Conservation (phyloP, 2,329 filamentous ascomycete species). For the Pseudogymnoascus sp. region DNA sequence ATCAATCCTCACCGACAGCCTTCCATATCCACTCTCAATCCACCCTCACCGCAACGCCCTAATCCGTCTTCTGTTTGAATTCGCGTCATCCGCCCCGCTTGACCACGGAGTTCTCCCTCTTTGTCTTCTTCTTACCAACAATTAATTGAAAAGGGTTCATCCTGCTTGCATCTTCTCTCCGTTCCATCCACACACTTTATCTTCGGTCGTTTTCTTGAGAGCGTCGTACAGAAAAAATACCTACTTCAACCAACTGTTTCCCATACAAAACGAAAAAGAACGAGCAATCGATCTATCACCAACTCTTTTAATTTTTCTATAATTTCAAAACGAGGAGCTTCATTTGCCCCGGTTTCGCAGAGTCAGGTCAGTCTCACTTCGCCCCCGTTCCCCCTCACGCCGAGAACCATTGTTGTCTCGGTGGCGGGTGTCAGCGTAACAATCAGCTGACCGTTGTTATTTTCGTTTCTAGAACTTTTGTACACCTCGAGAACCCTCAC, state of each 20-base stretch:
- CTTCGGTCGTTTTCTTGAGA: background rate
- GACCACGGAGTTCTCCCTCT: background rate
- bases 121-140: background rate
- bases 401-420: background rate
- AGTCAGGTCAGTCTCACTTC: background rate
- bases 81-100: background rate
- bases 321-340: background rate
- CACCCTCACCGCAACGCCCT: background rate
- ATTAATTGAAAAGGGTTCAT: too few species aligned
- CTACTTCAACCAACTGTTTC: background rate
- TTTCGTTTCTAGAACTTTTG: conserved; percentile 1
- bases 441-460: background rate
- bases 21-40: too few species aligned
- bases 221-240: background rate
- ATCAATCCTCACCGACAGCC: background rate
- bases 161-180: too few species aligned
- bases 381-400: background rate
- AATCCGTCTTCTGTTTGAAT: background rate
- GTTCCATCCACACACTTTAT: background rate
- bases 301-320: background rate
- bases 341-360: background rate
- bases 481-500: background rate
- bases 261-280: background rate
- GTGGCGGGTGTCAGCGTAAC: background rate
- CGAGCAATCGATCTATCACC: background rate